These are phyloP conservation scores for Lentinula boryana DNA, from an alignment of 768 basidiomycete species.

Conservation along the genomic window DNA sequence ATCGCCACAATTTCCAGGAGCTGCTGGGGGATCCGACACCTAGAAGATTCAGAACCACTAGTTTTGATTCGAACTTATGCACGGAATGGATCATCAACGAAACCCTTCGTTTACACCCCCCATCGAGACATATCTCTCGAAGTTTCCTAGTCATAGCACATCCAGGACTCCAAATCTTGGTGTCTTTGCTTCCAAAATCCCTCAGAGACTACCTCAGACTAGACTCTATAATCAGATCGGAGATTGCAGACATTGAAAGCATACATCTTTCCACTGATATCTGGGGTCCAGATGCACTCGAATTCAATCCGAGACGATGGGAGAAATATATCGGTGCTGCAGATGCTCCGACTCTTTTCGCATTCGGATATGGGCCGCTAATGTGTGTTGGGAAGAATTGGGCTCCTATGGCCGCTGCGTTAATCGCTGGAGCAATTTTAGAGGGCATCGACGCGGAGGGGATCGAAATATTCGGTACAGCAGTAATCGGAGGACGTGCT, in stretches of 20 bases:
- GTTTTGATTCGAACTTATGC: neutral
- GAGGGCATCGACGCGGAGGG: slow-evolving; percentile 24
- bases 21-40: slow-evolving; percentile 26
- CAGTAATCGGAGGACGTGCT: slow-evolving; percentile 32
- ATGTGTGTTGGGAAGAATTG: slow-evolving; percentile 42
- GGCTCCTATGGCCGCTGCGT: slow-evolving; percentile 45
- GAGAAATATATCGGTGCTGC: slow-evolving; percentile 7
- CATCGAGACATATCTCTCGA: slow-evolving; percentile 39
- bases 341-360: slow-evolving; percentile 19
- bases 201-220: neutral
- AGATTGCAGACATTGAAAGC: slow-evolving; percentile 28
- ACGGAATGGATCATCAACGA: slow-evolving; percentile 32
- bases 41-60: slow-evolving; percentile 20
- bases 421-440: slow-evolving; percentile 39
- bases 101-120: slow-evolving; percentile 44
- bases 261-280: slow-evolving; percentile 25
- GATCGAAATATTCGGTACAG: slow-evolving; percentile 22
- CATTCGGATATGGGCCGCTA: slow-evolving; percentile 46
- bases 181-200: neutral
- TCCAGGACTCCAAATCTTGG: slow-evolving; percentile 4
- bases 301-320: slow-evolving; percentile 40
- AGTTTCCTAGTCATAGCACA: slow-evolving; percentile 10
- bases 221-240: slow-evolving; percentile 12
- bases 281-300: slow-evolving; percentile 28
- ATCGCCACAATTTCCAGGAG: slow-evolving; percentile 24